A percentile compares a stretch with the other conserved stretches of the same genome.
Conservation (phyloP, 179 eudicot species). For the Nepenthes alata region DNA sequence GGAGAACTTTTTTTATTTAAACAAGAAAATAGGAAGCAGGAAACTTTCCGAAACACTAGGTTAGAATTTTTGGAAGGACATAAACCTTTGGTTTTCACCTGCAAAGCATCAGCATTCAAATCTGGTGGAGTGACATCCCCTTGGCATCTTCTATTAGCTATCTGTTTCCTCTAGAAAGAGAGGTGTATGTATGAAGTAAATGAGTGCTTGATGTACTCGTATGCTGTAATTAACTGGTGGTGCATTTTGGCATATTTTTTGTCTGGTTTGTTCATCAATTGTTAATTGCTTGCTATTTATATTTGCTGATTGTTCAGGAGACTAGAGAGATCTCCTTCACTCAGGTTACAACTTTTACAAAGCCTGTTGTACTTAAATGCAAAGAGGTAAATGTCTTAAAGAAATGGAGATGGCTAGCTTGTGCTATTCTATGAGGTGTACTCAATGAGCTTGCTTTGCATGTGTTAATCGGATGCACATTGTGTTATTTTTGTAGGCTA, state of each 20-base stretch:
- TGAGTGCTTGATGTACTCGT: no score
- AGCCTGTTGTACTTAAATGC: slow-evolving; percentile 62
- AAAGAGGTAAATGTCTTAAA: slow-evolving; percentile 54
- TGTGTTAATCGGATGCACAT: slow-evolving; percentile 1
- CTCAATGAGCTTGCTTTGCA: not conserved
- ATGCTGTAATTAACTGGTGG: not conserved
- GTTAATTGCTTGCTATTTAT: slow-evolving; percentile 1
- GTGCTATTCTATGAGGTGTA: not conserved
- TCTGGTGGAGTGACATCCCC: no score
- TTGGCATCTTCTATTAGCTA: no score
- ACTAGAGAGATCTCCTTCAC: slow-evolving; percentile 64
- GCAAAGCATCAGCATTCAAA: no score
- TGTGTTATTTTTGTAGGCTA: slow-evolving; percentile 43
- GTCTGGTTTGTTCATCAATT: not conserved
- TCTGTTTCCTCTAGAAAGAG: no score
- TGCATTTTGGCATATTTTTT: not conserved
- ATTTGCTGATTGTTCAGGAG: slow-evolving; percentile 47
- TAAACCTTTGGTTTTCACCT: no score
- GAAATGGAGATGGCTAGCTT: not conserved
- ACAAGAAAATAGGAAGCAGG: no score
- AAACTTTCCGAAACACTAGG: no score
- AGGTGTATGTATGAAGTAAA: no score
- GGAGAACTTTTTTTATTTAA: no score
- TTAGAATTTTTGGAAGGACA: no score
- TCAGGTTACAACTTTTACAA: slow-evolving; percentile 50